Conservation (phyloP, 768 basidiomycete genomes). For the Cubamyces lactineus region DNA sequence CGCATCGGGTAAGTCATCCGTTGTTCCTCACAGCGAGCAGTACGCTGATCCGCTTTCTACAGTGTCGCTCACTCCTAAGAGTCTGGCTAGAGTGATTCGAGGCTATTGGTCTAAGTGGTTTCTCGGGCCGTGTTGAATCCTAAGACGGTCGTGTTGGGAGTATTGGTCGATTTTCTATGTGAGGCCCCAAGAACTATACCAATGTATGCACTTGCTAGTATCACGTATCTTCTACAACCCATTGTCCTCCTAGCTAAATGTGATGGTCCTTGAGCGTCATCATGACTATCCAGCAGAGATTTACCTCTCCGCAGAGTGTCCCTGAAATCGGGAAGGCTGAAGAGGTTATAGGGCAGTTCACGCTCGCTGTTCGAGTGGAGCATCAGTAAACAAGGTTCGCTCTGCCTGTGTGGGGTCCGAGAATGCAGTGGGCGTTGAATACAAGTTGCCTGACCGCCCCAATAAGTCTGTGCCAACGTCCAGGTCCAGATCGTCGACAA, state of each 20-base stretch:
- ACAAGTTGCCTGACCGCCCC: no score
- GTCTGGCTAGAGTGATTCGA: not conserved
- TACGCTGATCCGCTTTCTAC: not conserved
- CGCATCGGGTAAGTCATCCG: constrained; percentile 18
- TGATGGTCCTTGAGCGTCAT: no score
- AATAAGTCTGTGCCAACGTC: no score
- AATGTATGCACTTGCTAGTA: no score
- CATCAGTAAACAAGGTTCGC: not conserved
- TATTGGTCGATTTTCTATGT: not conserved
- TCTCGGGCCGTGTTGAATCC: not conserved
- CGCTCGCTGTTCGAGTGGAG: not conserved
- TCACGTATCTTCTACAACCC: no score
- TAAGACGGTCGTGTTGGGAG: not conserved
- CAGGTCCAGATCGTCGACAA: no score
- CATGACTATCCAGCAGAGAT: no score
- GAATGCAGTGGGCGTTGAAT: no score
- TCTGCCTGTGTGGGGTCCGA: not conserved
- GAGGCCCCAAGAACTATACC: not conserved
- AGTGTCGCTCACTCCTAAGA: constrained; percentile 11
- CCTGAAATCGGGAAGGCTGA: no score
- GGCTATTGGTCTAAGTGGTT: not conserved
- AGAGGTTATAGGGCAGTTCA: not conserved
- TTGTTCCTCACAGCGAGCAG: no score
- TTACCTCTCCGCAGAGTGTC: no score
- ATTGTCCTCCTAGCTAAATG: no score